phyloP scores from a whole-genome alignment of 78 protist species.

The Goniomonas avonlea region DNA sequence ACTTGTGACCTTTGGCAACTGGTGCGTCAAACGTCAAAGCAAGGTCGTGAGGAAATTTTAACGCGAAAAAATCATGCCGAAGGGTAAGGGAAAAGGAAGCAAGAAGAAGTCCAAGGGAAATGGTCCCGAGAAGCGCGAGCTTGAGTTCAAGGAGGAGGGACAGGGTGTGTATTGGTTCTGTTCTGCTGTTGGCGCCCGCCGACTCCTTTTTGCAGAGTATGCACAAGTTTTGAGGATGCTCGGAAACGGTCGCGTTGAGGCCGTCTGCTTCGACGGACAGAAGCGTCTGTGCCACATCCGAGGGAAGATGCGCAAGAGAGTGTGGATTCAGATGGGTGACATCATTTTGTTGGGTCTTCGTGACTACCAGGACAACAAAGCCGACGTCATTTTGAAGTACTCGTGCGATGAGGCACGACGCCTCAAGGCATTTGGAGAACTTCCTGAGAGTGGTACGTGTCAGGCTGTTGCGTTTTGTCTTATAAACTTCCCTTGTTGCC shows the following conservation, averaged over 20 bases:
- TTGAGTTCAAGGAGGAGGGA: conserved; percentile 91
- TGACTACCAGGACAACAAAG: conserved; percentile 91
- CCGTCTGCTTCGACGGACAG: conserved; percentile 85
- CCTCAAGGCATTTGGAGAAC: conserved; percentile 72
- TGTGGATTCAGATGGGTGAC: conserved; percentile 71
- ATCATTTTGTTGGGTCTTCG: conserved; percentile 83
- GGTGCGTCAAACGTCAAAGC: no score
- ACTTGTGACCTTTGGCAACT: no score
- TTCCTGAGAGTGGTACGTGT: conserved; percentile 73
- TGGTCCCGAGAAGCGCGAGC: conserved; percentile 77
- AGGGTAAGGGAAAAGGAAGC: conserved; percentile 91
- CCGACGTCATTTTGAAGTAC: conserved; percentile 91
- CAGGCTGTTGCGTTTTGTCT: no score
- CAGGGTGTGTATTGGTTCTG: conserved; percentile 50
- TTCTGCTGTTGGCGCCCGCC: neutral
- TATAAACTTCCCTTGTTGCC: neutral
- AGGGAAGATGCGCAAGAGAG: conserved; percentile 89
- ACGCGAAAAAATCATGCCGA: conserved; percentile 74
- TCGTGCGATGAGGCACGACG: conserved; percentile 86
- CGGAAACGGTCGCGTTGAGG: conserved; percentile 96
- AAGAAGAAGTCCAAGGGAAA: conserved; percentile 90
- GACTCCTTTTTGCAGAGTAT: no score
- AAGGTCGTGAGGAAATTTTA: no score
- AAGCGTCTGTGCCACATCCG: conserved; percentile 88
- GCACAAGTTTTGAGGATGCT: conserved; percentile 86